Evolutionary conservation across 441 rosid species (phyloP).

Genomic region (Jatropha multifida): DNA sequence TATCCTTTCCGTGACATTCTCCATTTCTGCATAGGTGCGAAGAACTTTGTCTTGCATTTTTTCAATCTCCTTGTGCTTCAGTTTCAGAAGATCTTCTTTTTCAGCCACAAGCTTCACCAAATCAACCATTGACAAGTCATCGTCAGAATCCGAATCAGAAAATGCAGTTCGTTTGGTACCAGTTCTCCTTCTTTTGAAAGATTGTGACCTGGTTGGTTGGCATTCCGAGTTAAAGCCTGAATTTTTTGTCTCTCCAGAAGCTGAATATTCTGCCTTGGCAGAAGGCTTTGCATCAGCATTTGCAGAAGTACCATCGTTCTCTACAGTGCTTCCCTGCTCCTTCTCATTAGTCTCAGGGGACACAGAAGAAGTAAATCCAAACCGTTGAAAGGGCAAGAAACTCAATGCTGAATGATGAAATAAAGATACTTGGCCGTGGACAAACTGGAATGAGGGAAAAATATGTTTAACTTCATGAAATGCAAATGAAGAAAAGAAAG

Average conservation of each 20-base stretch:
- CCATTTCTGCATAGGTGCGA: slow-evolving; percentile 81
- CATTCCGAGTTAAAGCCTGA: slow-evolving; percentile 41
- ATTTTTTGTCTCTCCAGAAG: slow-evolving; percentile 34
- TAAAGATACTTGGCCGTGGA: slow-evolving; percentile 40
- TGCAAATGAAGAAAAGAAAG: no score
- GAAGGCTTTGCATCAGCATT: slow-evolving; percentile 34
- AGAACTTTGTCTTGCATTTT: slow-evolving; percentile 82
- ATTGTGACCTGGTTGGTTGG: slow-evolving; percentile 25
- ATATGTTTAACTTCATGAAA: no score
- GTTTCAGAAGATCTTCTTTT: slow-evolving; percentile 71
- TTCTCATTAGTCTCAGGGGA: slow-evolving; percentile 61
- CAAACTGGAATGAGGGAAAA: slow-evolving; percentile 35
- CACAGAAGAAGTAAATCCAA: slow-evolving; percentile 72
- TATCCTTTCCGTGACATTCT: slow-evolving; percentile 82
- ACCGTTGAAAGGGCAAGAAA: slow-evolving; percentile 46
- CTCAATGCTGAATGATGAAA: slow-evolving; percentile 40
- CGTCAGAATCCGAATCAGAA: slow-evolving; percentile 54
- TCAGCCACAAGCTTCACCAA: slow-evolving; percentile 68
- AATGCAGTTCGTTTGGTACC: slow-evolving; percentile 44
- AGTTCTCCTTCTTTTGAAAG: slow-evolving; percentile 36
- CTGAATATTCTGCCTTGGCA: slow-evolving; percentile 26
- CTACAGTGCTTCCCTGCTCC: slow-evolving; percentile 31
- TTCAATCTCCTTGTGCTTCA: slow-evolving; percentile 61
- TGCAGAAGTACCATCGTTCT: slow-evolving; percentile 23
- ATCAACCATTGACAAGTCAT: slow-evolving; percentile 62